Evolutionary conservation across 305 asterid genomes (phyloP).

Genomic region (Caryopteris hybrid): DNA sequence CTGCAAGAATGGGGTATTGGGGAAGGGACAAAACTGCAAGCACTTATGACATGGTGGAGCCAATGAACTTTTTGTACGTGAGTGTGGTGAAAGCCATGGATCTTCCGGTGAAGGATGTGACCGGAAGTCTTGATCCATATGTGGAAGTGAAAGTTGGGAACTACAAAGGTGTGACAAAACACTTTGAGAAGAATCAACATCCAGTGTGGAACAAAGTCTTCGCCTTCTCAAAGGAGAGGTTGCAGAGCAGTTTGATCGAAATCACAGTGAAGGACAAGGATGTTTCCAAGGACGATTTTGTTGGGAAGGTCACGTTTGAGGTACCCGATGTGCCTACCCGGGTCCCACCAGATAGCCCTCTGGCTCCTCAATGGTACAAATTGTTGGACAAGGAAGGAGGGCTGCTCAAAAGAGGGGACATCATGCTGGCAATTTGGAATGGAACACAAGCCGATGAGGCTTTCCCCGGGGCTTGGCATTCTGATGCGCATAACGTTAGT

Average conservation of each 20-base stretch:
- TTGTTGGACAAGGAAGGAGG: constrained; percentile 60
- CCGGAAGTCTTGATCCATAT: constrained; percentile 89
- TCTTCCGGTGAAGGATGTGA: constrained; percentile 70
- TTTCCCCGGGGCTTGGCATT: constrained; percentile 90
- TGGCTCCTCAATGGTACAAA: constrained; percentile 87
- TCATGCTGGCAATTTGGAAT: constrained; percentile 94
- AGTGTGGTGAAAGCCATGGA: constrained; percentile 77
- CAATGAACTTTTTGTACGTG: constrained; percentile 67
- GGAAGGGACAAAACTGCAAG: constrained; percentile 89
- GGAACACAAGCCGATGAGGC: constrained; percentile 98
- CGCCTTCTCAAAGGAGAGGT: constrained; percentile 71
- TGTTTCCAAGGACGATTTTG: constrained; percentile 68
- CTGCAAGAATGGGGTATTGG: constrained; percentile 91
- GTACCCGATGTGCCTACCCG: constrained; percentile 60
- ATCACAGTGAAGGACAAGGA: constrained; percentile 74
- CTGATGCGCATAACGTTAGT: constrained; percentile 69
- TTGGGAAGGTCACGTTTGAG: constrained; percentile 64
- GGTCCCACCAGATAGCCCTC: constrained; percentile 87
- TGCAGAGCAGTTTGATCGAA: constrained; percentile 73
- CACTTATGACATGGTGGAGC: constrained; percentile 91
- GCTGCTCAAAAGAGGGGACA: constrained; percentile 51
- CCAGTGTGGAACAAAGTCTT: constrained; percentile 74
- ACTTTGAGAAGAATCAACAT: constrained; percentile 64
- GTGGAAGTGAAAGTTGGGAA: constrained; percentile 91
- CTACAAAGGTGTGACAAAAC: constrained; percentile 73